Percentiles rank a stretch among this genome's conserved stretches.
phyloP scores from a whole-genome alignment of 2,329 filamentous ascomycete genomes.

The Daldinia sp. region DNA sequence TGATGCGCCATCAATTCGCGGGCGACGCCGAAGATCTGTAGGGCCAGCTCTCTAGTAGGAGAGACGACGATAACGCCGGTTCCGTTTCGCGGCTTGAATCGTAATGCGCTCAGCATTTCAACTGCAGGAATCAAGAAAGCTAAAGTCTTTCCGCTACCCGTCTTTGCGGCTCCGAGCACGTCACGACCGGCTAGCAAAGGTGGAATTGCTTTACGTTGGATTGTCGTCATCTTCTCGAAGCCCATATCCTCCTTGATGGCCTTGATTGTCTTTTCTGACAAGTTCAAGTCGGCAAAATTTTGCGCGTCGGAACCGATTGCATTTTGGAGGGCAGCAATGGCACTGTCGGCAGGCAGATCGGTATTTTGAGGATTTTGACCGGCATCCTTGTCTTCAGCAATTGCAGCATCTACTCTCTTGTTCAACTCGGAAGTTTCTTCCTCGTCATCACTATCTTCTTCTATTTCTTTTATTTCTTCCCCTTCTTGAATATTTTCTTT shows the following conservation, averaged over 20 bases:
- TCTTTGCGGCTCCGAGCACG: conserved; percentile 93
- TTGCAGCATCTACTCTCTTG: conserved; percentile 37
- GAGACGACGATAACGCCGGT: conserved; percentile 93
- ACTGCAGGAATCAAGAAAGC: conserved; percentile 94
- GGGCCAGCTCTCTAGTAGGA: conserved; percentile 89
- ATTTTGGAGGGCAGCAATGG: conserved; percentile 60
- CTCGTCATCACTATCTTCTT: too few relatives aligned
- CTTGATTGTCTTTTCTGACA: conserved; percentile 88
- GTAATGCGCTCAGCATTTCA: conserved; percentile 88
- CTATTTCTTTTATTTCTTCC: conserved; percentile 35
- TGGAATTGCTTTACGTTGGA: conserved; percentile 87
- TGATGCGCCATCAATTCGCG: conserved; percentile 89
- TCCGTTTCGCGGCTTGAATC: conserved; percentile 90
- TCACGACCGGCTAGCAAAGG: conserved; percentile 89
- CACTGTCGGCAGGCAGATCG: conserved; percentile 42
- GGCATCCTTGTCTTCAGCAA: conserved; percentile 41
- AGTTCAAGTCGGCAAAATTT: conserved; percentile 80
- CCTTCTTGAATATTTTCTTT: conserved; percentile 31
- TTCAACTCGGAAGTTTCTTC: conserved; percentile 37
- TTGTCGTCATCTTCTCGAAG: conserved; percentile 94
- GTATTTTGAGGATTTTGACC: conserved; percentile 32
- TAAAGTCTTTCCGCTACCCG: conserved; percentile 91
- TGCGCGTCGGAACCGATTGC: conserved; percentile 68
- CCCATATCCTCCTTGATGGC: conserved; percentile 86
- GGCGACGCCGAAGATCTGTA: conserved; percentile 96